Evolutionary conservation across 1,284 basidiomycete genomes (phyloP).

Genomic region (Puccinia hordei): DNA sequence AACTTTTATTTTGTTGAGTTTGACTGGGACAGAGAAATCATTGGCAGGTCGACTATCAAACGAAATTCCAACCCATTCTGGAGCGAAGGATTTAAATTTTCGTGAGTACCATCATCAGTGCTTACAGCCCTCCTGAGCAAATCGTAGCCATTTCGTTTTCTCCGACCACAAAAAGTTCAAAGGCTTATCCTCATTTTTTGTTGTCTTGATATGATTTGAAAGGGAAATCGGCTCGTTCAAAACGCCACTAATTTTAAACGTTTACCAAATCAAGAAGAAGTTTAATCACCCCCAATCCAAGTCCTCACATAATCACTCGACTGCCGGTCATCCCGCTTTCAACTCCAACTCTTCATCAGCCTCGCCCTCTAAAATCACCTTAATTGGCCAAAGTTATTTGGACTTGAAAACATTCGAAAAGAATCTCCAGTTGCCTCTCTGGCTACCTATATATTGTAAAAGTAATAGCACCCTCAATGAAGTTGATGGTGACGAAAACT

Average conservation of each 20-base stretch:
- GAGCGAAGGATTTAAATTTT: conserved; percentile 48
- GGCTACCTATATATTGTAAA: conserved; percentile 32
- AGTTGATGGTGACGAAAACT: background rate
- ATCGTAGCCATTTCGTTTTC: background rate
- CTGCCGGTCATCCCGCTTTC: background rate
- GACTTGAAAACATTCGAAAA: conserved; percentile 36
- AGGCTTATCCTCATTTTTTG: background rate
- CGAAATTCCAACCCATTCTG: conserved; percentile 42
- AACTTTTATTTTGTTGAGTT: conserved; percentile 50
- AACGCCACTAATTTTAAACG: conserved; percentile 33
- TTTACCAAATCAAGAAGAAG: conserved; percentile 48
- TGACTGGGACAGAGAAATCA: conserved; percentile 46
- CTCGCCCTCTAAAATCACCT: conserved; percentile 11
- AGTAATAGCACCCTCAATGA: background rate
- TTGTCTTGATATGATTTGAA: background rate
- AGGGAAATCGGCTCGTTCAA: conserved; percentile 49
- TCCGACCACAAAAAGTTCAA: background rate
- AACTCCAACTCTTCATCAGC: background rate
- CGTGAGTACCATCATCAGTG: conserved; percentile 8
- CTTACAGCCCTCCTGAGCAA: too few species aligned
- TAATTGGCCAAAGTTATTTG: conserved; percentile 24
- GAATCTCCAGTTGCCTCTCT: conserved; percentile 11
- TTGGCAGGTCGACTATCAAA: conserved; percentile 50
- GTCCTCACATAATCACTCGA: background rate
- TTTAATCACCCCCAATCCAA: background rate